Evolutionary conservation across 2,329 filamentous ascomycete genomes (phyloP).

Genomic region (Furcasterigmium furcatum): DNA sequence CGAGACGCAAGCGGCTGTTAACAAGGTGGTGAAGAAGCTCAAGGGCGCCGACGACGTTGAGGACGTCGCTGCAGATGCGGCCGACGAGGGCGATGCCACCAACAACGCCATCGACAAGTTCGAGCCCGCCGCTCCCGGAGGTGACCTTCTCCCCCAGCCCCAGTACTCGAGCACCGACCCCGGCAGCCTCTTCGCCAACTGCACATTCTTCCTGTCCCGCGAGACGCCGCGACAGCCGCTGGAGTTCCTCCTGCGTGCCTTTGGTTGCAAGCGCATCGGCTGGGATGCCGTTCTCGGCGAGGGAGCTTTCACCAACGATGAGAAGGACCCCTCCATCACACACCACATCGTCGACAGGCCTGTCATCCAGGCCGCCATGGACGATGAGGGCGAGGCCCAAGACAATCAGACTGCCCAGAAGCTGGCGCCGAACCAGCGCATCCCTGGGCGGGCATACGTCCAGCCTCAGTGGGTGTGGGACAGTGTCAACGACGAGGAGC

Average conservation of each 20-base stretch:
- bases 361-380: constrained; percentile 58
- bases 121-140: constrained; percentile 76
- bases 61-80: constrained; percentile 34
- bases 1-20: constrained; percentile 61
- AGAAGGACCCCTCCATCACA: constrained; percentile 84
- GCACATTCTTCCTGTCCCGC: constrained; percentile 88
- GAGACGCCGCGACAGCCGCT: constrained; percentile 88
- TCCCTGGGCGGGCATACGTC: constrained; percentile 89
- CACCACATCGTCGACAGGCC: constrained; percentile 96
- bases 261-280: constrained; percentile 92
- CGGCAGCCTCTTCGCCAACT: constrained; percentile 77
- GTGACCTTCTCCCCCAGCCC: constrained; percentile 84
- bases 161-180: constrained; percentile 61
- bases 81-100: constrained; percentile 32
- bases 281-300: constrained; percentile 92
- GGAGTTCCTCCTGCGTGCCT: constrained; percentile 89
- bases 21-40: constrained; percentile 67
- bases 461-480: constrained; percentile 99
- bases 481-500: constrained; percentile 85
- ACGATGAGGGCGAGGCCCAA: constrained; percentile 42
- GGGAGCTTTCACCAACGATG: constrained; percentile 87
- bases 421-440: constrained; percentile 62
- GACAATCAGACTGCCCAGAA: constrained; percentile 62
- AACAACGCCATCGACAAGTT: constrained; percentile 83
- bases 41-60: constrained; percentile 49